Percentiles rank a stretch among this genome's conserved stretches.
These are phyloP conservation scores for Xylaria cubensis DNA, from an alignment of 495 filamentous ascomycete species.

Conservation along the genomic window DNA sequence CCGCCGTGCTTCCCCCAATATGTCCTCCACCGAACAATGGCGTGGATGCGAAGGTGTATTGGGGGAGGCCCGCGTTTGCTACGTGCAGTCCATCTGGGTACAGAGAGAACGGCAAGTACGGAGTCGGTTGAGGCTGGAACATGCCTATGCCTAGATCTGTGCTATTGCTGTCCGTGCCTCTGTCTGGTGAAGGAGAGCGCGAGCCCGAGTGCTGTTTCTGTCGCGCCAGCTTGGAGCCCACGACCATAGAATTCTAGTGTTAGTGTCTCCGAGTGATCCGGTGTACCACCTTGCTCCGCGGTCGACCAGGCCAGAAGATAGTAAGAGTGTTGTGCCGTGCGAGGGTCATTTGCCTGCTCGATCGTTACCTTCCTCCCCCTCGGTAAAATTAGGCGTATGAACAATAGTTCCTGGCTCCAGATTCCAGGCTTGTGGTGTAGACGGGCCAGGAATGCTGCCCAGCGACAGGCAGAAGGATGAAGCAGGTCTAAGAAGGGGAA, in stretches of 20 bases:
- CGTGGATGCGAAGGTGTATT: slow-evolving; percentile 53
- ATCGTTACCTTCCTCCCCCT: slow-evolving; percentile 2
- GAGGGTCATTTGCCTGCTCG: slow-evolving; percentile 26
- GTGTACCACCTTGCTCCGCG: slow-evolving; percentile 6
- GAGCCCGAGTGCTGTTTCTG: slow-evolving; percentile 27
- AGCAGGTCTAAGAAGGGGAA: neutral
- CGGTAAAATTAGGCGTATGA: neutral
- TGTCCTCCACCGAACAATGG: slow-evolving; percentile 44
- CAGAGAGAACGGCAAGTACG: slow-evolving; percentile 45
- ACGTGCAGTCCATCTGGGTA: slow-evolving; percentile 27
- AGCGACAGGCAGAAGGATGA: neutral
- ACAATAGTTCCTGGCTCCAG: slow-evolving; percentile 21
- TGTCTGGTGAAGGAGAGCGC: slow-evolving; percentile 35
- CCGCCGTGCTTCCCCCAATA: slow-evolving; percentile 29
- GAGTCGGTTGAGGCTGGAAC: slow-evolving; percentile 61
- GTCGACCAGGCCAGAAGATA: slow-evolving; percentile 16
- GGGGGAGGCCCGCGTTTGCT: slow-evolving; percentile 46
- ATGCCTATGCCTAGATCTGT: slow-evolving; percentile 46
- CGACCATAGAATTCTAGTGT: neutral
- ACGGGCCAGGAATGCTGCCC: slow-evolving; percentile 45
- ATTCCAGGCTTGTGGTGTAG: slow-evolving; percentile 41
- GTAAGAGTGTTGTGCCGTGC: slow-evolving; percentile 15
- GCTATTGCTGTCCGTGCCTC: slow-evolving; percentile 6
- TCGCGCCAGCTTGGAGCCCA: slow-evolving; percentile 27
- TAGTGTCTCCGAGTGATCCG: slow-evolving; percentile 16